Evolutionary conservation across 2,329 filamentous ascomycete genomes (phyloP).

Genomic region (Neodidymelliopsis sp.): DNA sequence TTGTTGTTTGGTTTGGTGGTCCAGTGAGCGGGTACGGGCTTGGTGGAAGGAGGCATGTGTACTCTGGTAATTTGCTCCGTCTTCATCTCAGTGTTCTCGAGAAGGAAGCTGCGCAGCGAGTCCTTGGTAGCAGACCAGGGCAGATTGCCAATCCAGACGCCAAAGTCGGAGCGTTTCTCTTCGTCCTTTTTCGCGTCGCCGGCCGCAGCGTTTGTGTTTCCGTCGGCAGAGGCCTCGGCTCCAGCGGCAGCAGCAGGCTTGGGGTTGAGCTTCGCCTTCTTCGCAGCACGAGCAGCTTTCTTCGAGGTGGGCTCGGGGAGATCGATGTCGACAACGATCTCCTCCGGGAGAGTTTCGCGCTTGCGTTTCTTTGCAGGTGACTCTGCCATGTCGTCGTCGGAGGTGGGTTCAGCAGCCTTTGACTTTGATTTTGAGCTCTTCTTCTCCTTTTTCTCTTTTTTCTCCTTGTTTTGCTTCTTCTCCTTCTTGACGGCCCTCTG

Average conservation of each 20-base stretch:
- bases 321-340: constrained; percentile 86
- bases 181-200: constrained; percentile 48
- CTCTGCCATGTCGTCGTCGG: constrained; percentile 24
- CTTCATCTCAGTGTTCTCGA: constrained; percentile 65
- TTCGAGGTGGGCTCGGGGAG: constrained; percentile 96
- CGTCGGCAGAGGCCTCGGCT: constrained; percentile 12
- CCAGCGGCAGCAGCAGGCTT: constrained; percentile 24
- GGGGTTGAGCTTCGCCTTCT: constrained; percentile 73
- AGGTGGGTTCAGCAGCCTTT: constrained; percentile 23
- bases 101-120: constrained; percentile 81
- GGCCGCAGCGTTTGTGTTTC: constrained; percentile 20
- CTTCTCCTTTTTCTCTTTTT: constrained; percentile 37
- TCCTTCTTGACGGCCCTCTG: constrained; percentile 27
- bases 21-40: constrained; percentile 45
- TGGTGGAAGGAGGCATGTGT: constrained; percentile 71
- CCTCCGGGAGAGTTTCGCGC: constrained; percentile 65
- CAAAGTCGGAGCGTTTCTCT: constrained; percentile 74
- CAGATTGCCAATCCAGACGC: constrained; percentile 96
- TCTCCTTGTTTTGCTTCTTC: constrained; percentile 37
- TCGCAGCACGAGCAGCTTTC: constrained; percentile 86
- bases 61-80: constrained; percentile 81
- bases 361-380: constrained; percentile 56
- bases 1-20: constrained; percentile 73
- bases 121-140: constrained; percentile 80
- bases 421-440: constrained; percentile 31